Conservation (phyloP, 2,329 filamentous ascomycete species). For the Hypoxylon sp. region DNA sequence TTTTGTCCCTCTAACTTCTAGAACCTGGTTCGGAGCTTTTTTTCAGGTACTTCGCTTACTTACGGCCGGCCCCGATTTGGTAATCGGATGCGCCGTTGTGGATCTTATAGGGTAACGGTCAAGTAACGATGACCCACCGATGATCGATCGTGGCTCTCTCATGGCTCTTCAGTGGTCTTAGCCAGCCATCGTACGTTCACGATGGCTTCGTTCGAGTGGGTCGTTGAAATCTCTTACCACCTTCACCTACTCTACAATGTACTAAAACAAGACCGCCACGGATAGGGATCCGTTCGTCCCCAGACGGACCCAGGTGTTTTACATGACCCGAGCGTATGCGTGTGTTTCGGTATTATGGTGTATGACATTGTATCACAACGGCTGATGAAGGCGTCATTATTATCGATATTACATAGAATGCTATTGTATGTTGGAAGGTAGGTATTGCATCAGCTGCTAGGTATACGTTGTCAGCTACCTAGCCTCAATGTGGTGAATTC, state of each 20-base stretch:
- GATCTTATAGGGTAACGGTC: slow-evolving; percentile 46
- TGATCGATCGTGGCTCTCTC: slow-evolving; percentile 25
- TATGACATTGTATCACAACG: slow-evolving; percentile 15
- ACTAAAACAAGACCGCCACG: slow-evolving; percentile 9
- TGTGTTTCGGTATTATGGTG: slow-evolving; percentile 7
- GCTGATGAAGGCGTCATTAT: slow-evolving; percentile 26
- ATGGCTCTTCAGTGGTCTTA: slow-evolving; percentile 23
- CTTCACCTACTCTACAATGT: no score
- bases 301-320: slow-evolving; percentile 8
- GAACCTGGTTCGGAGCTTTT: slow-evolving; percentile 17
- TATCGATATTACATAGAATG: not conserved
- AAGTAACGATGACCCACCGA: slow-evolving; percentile 38
- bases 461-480: slow-evolving; percentile 10
- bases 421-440: slow-evolving; percentile 12
- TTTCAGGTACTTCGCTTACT: slow-evolving; percentile 23
- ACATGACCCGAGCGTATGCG: slow-evolving; percentile 20
- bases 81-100: slow-evolving; percentile 35
- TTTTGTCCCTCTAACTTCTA: slow-evolving; percentile 18
- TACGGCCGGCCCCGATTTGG: slow-evolving; percentile 25
- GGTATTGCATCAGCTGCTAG: slow-evolving; percentile 20
- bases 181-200: slow-evolving; percentile 35
- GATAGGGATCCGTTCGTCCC: slow-evolving; percentile 4
- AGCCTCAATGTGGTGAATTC: slow-evolving; percentile 8
- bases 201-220: slow-evolving; percentile 42
- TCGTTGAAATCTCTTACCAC: slow-evolving; percentile 23